Evolutionary conservation across 257 asterid genomes (phyloP).

Genomic region (Ligustrum vulgare): DNA sequence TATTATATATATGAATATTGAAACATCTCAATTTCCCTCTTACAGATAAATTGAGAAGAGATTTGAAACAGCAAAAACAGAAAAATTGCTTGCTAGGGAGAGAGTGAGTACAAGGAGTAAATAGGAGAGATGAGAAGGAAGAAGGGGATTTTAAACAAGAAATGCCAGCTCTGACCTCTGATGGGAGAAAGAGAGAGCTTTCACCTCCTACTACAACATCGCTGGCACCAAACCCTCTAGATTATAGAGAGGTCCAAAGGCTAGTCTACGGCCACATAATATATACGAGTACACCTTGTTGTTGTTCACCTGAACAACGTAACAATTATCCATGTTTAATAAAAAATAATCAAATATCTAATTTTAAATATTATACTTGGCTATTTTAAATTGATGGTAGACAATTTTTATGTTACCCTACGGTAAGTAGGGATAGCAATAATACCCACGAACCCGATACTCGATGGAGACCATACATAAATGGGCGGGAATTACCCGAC

Average conservation of each 20-base stretch:
- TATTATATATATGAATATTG: slow-evolving; percentile 1
- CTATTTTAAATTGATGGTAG: too few relatives aligned
- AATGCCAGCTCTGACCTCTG: slow-evolving; percentile 76
- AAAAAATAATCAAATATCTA: too few relatives aligned
- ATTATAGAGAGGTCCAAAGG: not conserved
- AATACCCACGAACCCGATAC: too few relatives aligned
- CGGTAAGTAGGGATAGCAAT: too few relatives aligned
- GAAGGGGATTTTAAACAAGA: slow-evolving; percentile 33
- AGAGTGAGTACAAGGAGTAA: slow-evolving; percentile 20
- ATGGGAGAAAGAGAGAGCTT: slow-evolving; percentile 29
- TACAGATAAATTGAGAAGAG: slow-evolving; percentile 8
- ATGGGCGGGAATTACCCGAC: too few relatives aligned
- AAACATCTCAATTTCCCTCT: slow-evolving; percentile 17
- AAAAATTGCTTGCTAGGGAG: slow-evolving; percentile 6
- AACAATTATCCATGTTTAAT: too few relatives aligned
- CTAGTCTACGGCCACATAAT: not conserved
- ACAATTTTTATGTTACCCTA: too few relatives aligned
- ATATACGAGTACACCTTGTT: too few relatives aligned
- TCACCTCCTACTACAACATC: slow-evolving; percentile 53
- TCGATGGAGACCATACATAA: too few relatives aligned
- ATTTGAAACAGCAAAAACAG: slow-evolving; percentile 28
- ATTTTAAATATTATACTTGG: too few relatives aligned
- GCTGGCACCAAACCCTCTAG: slow-evolving; percentile 67
- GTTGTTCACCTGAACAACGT: too few relatives aligned
- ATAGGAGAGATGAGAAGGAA: slow-evolving; percentile 22